Base-by-base conservation (phyloP, 371 early-diverging fungal species). In the Apophysomyces sp. region DNA sequence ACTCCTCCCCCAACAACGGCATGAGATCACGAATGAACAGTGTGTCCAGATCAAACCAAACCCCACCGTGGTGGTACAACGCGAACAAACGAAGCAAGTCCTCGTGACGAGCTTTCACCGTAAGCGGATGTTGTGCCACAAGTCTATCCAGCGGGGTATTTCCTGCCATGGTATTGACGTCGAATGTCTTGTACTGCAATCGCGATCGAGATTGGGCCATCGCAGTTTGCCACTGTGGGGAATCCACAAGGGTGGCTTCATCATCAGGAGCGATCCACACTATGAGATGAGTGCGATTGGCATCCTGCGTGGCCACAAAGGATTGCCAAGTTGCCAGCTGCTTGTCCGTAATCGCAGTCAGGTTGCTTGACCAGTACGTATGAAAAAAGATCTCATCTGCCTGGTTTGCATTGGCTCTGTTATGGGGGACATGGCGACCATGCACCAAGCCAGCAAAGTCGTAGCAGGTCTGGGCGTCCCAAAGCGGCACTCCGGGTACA, bases 31-130 rank as follows among this genome's bases (percentile, higher is more conserved):
- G 69, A 5, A 79, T 66, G 59, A 83, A 76, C 31, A 83, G 54
- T 0, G 78, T 75, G 30, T 73, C 66, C 37, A 76, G 40, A 58
- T 81, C 80, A 61, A 83, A 83, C 81, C 81, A 83, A 8, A 81
- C 57, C 39, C 83, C 83, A 34, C 83, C 83, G 57, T 76, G 66
- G 11, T 67, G 63, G 52, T 75, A 74, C 7, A 83, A 68, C 4
- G 73, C 72, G 2, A 76, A 40, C 36, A 83, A 70, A 28, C 71
- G 54, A 21, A 78, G 40, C 11, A 74, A 39, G 54, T 73, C 49
- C 49, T 57, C 57, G 57, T 34, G 28, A 57, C 40, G 11, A 16
- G 13, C 21, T 4, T 37, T 36, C 15, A 11, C 30, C 8, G 29
- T 6, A 13, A 31, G 11, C 11, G 16, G 37, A 65, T 4, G 57